phyloP scores from a whole-genome alignment of 305 asterid species.

The Fraxinus velutina region DNA sequence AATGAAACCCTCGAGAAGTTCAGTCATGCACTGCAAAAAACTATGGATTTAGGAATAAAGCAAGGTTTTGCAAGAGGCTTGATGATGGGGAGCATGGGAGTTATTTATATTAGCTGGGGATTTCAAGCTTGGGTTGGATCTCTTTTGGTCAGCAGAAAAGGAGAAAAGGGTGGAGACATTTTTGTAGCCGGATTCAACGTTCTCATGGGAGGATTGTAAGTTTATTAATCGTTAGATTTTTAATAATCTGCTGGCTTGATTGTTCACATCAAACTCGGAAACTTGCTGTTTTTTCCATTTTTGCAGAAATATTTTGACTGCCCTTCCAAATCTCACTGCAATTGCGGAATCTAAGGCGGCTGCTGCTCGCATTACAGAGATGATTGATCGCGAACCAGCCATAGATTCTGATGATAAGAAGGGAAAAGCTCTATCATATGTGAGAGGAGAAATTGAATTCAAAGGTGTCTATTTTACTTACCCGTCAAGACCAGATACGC shows the following conservation, averaged over 20 bases:
- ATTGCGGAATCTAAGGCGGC: no score
- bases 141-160: conserved; percentile 54
- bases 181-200: conserved; percentile 84
- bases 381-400: no score
- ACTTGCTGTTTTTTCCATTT: not conserved
- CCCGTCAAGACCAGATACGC: conserved; percentile 67
- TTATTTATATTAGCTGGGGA: conserved; percentile 77
- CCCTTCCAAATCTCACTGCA: no score
- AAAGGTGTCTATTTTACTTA: conserved; percentile 47
- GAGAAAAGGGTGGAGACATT: conserved; percentile 70
- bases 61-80: conserved; percentile 80
- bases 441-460: no score
- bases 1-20: conserved; percentile 50
- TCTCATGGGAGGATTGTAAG: conserved; percentile 88
- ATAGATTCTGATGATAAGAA: no score
- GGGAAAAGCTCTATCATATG: no score
- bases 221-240: conserved; percentile 7
- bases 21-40: conserved; percentile 58
- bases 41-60: conserved; percentile 68
- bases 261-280: not conserved
- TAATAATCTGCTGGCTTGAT: not conserved
- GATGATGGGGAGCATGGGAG: conserved; percentile 81
- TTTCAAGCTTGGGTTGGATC: conserved; percentile 83
- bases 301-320: no score
- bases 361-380: no score